Evolutionary conservation across 306 rosid species (phyloP).

Genomic region (Castanea sativa): DNA sequence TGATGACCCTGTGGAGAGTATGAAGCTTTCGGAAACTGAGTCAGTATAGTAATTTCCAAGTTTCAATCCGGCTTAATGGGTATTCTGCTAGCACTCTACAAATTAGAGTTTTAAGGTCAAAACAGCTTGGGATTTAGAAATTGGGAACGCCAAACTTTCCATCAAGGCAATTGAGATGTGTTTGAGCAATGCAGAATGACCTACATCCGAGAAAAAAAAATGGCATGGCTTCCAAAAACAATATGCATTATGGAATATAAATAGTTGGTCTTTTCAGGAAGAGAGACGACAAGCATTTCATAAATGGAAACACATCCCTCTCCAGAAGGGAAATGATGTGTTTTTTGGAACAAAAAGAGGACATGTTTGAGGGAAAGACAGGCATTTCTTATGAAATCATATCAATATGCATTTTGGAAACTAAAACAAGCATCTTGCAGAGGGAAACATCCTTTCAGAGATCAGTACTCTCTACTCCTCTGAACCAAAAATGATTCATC

Average conservation of each 20-base stretch:
- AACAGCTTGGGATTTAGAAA: neutral
- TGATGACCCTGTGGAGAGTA: slow-evolving; percentile 8
- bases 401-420: too few species aligned
- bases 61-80: neutral
- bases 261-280: neutral
- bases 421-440: neutral
- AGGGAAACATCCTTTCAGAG: neutral
- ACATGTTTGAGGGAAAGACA: neutral
- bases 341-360: neutral
- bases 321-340: neutral
- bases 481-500: neutral
- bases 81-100: neutral
- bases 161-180: neutral
- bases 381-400: neutral
- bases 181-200: neutral
- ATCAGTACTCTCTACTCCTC: neutral
- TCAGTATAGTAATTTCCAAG: slow-evolving; percentile 4
- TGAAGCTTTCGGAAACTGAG: slow-evolving; percentile 10
- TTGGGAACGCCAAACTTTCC: neutral
- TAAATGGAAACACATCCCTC: neutral
- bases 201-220: neutral
- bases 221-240: neutral
- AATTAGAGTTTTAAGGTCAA: neutral
- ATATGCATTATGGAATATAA: neutral
- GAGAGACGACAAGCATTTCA: neutral